Evolutionary conservation across 192 early-diverging fungal species (phyloP).

Genomic region (Rhizophagus sp.): DNA sequence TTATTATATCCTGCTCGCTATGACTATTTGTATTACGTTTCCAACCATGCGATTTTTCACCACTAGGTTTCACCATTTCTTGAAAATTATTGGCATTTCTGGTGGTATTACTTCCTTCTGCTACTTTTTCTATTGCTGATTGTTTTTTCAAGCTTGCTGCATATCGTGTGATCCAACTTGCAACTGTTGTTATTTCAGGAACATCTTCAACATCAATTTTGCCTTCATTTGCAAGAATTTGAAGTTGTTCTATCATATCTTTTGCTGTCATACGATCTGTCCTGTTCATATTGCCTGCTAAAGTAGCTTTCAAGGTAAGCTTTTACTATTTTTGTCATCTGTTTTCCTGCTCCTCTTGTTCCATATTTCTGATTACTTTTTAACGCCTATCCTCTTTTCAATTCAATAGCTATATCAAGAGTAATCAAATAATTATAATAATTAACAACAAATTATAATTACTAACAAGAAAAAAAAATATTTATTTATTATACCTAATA

Average conservation of each 20-base stretch:
- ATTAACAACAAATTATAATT: too few species aligned
- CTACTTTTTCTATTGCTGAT: neutral
- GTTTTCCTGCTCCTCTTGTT: slow-evolving; percentile 12
- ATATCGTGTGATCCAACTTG: slow-evolving; percentile 6
- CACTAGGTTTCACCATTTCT: neutral
- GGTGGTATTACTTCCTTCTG: neutral
- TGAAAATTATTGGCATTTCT: slow-evolving; percentile 7
- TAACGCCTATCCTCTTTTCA: too few species aligned
- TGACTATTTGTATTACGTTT: neutral
- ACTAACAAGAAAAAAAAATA: too few species aligned
- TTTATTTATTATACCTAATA: slow-evolving; percentile 1
- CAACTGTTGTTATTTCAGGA: neutral
- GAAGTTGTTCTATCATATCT: slow-evolving; percentile 8
- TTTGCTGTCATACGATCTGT: slow-evolving; percentile 7
- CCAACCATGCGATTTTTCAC: neutral
- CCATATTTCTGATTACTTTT: neutral
- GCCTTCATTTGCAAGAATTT: slow-evolving; percentile 4
- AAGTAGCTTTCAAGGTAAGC: slow-evolving; percentile 2
- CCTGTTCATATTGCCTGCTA: neutral
- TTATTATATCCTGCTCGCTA: neutral
- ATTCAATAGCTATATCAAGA: too few species aligned
- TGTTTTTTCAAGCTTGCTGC: neutral
- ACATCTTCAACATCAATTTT: neutral
- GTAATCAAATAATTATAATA: too few species aligned
- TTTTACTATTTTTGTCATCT: neutral